These are phyloP conservation scores for Fusarium citri DNA, from an alignment of 2,329 filamentous ascomycete species.

Conservation along the genomic window DNA sequence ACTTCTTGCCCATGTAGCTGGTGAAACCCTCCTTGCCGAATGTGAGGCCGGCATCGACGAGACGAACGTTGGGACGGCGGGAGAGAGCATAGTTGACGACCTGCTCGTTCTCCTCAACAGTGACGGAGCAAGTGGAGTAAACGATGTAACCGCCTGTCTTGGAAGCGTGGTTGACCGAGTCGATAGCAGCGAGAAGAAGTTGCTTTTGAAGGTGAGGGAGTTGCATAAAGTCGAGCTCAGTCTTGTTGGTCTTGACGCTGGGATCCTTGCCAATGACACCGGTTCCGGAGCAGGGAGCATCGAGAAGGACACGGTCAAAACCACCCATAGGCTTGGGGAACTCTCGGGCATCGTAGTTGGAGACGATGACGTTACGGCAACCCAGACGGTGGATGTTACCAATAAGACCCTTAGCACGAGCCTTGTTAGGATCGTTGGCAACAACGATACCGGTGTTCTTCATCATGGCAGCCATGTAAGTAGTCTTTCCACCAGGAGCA, in stretches of 20 bases:
- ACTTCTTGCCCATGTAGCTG: slow-evolving; percentile 89
- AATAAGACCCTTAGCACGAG: slow-evolving; percentile 94
- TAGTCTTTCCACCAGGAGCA: slow-evolving; percentile 95
- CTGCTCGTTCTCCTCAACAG: slow-evolving; percentile 88
- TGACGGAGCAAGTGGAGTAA: slow-evolving; percentile 96
- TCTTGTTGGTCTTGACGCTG: slow-evolving; percentile 98
- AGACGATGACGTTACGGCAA: slow-evolving; percentile 93
- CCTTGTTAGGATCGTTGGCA: slow-evolving; percentile 95
- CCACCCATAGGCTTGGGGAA: slow-evolving; percentile 96
- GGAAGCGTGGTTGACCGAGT: slow-evolving; percentile 90
- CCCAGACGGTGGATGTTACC: slow-evolving; percentile 97
- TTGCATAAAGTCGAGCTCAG: slow-evolving; percentile 91
- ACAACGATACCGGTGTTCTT: slow-evolving; percentile 95
- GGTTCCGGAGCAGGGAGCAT: slow-evolving; percentile 95
- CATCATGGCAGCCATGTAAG: slow-evolving; percentile 96
- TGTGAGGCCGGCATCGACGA: slow-evolving; percentile 89
- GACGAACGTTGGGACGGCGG: slow-evolving; percentile 91
- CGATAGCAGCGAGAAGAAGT: slow-evolving; percentile 90
- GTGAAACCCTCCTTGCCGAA: slow-evolving; percentile 96
- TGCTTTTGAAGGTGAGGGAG: slow-evolving; percentile 96
- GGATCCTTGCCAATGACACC: slow-evolving; percentile 98
- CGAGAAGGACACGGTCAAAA: slow-evolving; percentile 93
- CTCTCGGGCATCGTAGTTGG: slow-evolving; percentile 92
- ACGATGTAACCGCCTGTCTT: slow-evolving; percentile 96
- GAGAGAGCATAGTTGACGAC: slow-evolving; percentile 94